These are phyloP conservation scores for Chrysosphaeria jannelii DNA, from an alignment of 2,329 filamentous ascomycete genomes.

Conservation along the genomic window DNA sequence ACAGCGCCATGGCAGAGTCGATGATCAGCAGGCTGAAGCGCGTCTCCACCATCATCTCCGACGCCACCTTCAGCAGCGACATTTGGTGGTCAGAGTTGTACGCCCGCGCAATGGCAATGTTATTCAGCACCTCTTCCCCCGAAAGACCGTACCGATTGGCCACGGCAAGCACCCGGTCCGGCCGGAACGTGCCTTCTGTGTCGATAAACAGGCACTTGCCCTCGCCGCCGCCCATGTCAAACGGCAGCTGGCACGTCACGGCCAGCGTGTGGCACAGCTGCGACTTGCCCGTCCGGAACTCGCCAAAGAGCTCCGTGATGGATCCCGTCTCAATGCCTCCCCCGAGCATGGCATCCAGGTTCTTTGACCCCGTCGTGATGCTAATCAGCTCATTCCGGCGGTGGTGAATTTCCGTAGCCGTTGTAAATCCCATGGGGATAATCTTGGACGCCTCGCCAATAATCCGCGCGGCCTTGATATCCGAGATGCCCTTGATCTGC, in stretches of 20 bases:
- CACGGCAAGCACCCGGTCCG: constrained; percentile 67
- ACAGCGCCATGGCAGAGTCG: constrained; percentile 82
- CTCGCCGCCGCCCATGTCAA: constrained; percentile 96
- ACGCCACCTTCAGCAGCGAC: constrained; percentile 76
- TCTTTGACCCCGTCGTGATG: constrained; percentile 92
- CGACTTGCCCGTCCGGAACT: constrained; percentile 93
- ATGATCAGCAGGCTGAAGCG: constrained; percentile 88
- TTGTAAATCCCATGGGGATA: constrained; percentile 96
- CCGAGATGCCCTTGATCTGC: constrained; percentile 92
- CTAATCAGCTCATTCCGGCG: constrained; percentile 90
- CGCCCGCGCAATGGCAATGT: constrained; percentile 87
- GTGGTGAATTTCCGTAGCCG: constrained; percentile 95
- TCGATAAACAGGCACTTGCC: constrained; percentile 98
- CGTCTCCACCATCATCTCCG: constrained; percentile 98
- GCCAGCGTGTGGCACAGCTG: constrained; percentile 97
- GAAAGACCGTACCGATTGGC: constrained; percentile 84
- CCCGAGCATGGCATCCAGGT: constrained; percentile 77
- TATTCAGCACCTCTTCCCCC: constrained; percentile 91
- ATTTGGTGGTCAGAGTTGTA: constrained; percentile 98
- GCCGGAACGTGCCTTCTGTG: constrained; percentile 88
- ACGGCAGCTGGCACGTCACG: constrained; percentile 87
- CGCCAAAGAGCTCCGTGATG: constrained; percentile 92
- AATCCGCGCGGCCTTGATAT: constrained; percentile 83
- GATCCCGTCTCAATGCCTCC: constrained; percentile 92
- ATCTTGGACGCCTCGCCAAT: constrained; percentile 79